phyloP scores from a whole-genome alignment of 139 green algal genomes.

The Chlamydomonas incerta region DNA sequence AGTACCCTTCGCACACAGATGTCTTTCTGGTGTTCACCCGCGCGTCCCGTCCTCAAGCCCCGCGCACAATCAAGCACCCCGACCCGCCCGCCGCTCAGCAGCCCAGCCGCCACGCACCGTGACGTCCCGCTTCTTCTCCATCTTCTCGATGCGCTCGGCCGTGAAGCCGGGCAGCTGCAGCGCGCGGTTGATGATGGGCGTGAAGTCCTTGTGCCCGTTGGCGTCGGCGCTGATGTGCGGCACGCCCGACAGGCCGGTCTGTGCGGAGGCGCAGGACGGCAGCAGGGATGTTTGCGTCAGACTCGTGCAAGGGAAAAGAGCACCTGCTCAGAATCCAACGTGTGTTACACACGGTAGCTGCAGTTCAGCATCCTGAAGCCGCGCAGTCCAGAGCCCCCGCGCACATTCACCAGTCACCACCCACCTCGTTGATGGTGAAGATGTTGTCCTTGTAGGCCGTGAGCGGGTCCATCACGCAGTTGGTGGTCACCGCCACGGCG shows the following conservation, averaged over 20 bases:
- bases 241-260: conserved; percentile 62
- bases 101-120: not conserved
- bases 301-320: too few species aligned
- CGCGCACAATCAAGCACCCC: too few species aligned
- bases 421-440: conserved; percentile 79
- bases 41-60: too few species aligned
- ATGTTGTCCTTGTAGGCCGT: conserved; percentile 66
- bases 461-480: conserved; percentile 81
- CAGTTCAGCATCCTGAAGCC: too few species aligned
- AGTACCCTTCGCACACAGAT: too few species aligned
- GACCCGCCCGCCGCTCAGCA: too few species aligned
- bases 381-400: too few species aligned
- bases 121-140: conserved; percentile 11
- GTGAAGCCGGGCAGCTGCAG: conserved; percentile 63
- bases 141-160: not conserved
- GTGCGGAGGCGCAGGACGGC: too few species aligned
- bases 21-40: too few species aligned
- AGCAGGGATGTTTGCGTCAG: too few species aligned
- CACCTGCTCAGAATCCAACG: too few species aligned
- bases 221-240: conserved; percentile 49
- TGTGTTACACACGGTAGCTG: too few species aligned
- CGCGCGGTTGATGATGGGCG: conserved; percentile 56
- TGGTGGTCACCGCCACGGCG: conserved; percentile 79
- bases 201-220: conserved; percentile 58
- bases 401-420: not conserved